Percentiles rank a stretch among this genome's conserved stretches.
These are phyloP conservation scores for Russula griseocarnosa DNA, from an alignment of 768 basidiomycete genomes.

Conservation along the genomic window DNA sequence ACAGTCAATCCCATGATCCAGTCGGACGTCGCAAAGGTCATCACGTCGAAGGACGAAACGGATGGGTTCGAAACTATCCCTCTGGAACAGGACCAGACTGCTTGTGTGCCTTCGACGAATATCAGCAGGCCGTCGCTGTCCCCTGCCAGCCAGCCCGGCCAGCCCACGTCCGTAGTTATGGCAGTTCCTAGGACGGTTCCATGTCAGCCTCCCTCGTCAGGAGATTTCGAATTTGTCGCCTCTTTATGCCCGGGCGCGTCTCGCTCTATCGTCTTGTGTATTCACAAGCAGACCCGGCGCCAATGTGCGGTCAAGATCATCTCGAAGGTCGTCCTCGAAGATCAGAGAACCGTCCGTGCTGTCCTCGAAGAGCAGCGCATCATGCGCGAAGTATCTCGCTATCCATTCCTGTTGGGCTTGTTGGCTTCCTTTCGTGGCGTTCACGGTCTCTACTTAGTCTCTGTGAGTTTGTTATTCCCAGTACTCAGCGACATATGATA, in stretches of 20 bases:
- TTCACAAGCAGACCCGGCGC: conserved; percentile 21
- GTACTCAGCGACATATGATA: background rate
- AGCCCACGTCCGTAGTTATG: background rate
- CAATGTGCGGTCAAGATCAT: conserved; percentile 31
- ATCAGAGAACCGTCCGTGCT: conserved; percentile 1
- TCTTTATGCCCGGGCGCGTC: conserved; percentile 19
- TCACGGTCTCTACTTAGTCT: conserved; percentile 30
- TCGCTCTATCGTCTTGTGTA: conserved; percentile 29
- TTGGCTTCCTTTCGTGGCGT: conserved; percentile 31
- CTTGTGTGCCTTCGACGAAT: background rate
- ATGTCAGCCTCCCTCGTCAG: conserved; percentile 12
- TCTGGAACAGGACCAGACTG: background rate
- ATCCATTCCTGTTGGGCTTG: conserved; percentile 28
- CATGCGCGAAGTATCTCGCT: conserved; percentile 17
- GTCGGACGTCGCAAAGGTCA: background rate
- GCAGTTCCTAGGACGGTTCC: background rate
- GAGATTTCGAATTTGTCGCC: conserved; percentile 15
- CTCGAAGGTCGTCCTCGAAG: conserved; percentile 20
- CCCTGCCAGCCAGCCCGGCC: too few species aligned
- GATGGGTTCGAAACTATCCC: background rate
- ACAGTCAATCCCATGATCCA: background rate
- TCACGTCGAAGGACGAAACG: background rate
- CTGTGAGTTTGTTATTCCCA: conserved; percentile 24
- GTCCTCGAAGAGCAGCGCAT: conserved; percentile 17
- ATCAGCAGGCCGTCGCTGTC: background rate